Evolutionary conservation across 2,329 filamentous ascomycete genomes (phyloP).

Genomic region (Pyrenophora seminiperda): DNA sequence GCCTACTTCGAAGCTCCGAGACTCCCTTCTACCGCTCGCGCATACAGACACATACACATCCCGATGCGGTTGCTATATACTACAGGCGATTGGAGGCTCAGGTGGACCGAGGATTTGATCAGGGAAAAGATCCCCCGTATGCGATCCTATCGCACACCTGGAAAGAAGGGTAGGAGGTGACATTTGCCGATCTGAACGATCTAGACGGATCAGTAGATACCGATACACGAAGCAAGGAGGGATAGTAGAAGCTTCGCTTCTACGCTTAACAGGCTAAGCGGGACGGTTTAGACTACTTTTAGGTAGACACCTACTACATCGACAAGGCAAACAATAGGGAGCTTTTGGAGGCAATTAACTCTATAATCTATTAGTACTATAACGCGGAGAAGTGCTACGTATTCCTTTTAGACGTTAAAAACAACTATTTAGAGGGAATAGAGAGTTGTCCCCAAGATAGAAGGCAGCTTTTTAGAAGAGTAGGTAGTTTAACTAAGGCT

Average conservation of each 20-base stretch:
- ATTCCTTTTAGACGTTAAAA: too few relatives aligned
- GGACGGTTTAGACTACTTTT: too few relatives aligned
- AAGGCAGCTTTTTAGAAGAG: too few relatives aligned
- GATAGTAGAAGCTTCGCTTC: not conserved
- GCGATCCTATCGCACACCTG: conserved; percentile 17
- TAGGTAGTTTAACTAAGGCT: too few relatives aligned
- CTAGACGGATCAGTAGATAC: not conserved
- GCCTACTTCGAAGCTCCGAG: conserved; percentile 13
- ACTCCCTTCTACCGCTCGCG: conserved; percentile 9
- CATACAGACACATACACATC: conserved; percentile 6
- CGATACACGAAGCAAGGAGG: not conserved
- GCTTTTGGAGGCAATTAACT: too few relatives aligned
- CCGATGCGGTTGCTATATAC: conserved; percentile 18
- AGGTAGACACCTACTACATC: too few relatives aligned
- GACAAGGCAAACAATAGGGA: too few relatives aligned
- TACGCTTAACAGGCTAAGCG: too few relatives aligned
- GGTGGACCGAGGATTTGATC: conserved; percentile 9
- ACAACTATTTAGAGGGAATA: too few relatives aligned
- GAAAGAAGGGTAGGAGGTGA: not conserved
- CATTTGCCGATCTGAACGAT: not conserved
- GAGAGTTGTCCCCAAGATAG: too few relatives aligned
- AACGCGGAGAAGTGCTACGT: too few relatives aligned
- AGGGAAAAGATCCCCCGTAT: conserved; percentile 13
- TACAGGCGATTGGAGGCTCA: conserved; percentile 12
- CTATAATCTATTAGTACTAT: too few relatives aligned